phyloP scores from a whole-genome alignment of 176 grass and related monocot species.

The Hordeum vulgare region MorexV3_pseudomolecules_assembly NC_058520.1:406159262-406159761 shows the following conservation, averaged over 20 bases:
- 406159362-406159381: slow-evolving; percentile 40
- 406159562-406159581: slow-evolving; percentile 46
- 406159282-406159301: slow-evolving; percentile 89
- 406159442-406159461: not conserved
- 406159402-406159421: slow-evolving; percentile 60
- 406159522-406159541: slow-evolving; percentile 17
- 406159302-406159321: slow-evolving; percentile 95
- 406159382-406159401: slow-evolving; percentile 64
- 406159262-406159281: not conserved
- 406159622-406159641: not conserved
- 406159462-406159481: not conserved
- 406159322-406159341: slow-evolving; percentile 97
- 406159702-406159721: not conserved
- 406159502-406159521: slow-evolving; percentile 46
- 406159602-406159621: not conserved
- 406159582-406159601: slow-evolving; percentile 47
- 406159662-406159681: slow-evolving; percentile 45
- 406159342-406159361: slow-evolving; percentile 69
- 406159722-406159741: slow-evolving; percentile 35
- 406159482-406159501: slow-evolving; percentile 37
- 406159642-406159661: slow-evolving; percentile 54
- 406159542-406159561: slow-evolving; percentile 43
- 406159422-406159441: not conserved
- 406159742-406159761: slow-evolving; percentile 54
- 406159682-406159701: slow-evolving; percentile 44